Evolutionary conservation across 345 rosid species (phyloP).

Genomic region (Eutrema heterophyllum): DNA sequence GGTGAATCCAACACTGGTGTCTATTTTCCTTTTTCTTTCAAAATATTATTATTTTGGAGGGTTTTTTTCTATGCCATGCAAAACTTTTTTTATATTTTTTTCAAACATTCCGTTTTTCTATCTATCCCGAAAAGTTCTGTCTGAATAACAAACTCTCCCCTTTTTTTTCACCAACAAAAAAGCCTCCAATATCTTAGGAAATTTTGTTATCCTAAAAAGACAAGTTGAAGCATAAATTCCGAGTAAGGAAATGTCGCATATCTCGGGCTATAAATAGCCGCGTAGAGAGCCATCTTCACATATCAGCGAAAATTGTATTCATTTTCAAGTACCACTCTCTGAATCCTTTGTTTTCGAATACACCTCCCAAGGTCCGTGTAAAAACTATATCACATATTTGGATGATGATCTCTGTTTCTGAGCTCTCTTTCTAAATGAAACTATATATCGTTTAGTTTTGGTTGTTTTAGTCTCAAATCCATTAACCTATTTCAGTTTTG

Average conservation of each 20-base stretch:
- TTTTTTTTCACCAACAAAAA: background rate
- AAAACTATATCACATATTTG: background rate
- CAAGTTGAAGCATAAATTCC: slow-evolving; percentile 9
- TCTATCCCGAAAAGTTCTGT: background rate
- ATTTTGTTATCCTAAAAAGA: background rate
- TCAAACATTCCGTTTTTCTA: background rate
- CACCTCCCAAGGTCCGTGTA: slow-evolving; percentile 8
- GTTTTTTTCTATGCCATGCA: background rate
- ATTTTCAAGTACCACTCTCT: slow-evolving; percentile 1
- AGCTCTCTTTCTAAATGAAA: background rate
- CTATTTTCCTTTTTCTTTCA: background rate
- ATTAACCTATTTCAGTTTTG: background rate
- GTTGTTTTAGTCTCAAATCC: background rate
- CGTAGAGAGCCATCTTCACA: slow-evolving; percentile 2
- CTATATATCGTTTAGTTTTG: background rate
- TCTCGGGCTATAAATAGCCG: slow-evolving; percentile 10
- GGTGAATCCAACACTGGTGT: background rate
- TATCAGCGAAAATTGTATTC: slow-evolving; percentile 4
- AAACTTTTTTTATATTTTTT: background rate
- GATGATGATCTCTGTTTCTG: background rate
- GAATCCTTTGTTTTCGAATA: background rate
- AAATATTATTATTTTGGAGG: background rate
- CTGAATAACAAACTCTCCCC: background rate
- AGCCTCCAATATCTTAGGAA: background rate
- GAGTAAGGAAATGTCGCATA: background rate